Evolutionary conservation across 371 early-diverging fungal genomes (phyloP).

Genomic region (Capillidium rhysosporum): DNA sequence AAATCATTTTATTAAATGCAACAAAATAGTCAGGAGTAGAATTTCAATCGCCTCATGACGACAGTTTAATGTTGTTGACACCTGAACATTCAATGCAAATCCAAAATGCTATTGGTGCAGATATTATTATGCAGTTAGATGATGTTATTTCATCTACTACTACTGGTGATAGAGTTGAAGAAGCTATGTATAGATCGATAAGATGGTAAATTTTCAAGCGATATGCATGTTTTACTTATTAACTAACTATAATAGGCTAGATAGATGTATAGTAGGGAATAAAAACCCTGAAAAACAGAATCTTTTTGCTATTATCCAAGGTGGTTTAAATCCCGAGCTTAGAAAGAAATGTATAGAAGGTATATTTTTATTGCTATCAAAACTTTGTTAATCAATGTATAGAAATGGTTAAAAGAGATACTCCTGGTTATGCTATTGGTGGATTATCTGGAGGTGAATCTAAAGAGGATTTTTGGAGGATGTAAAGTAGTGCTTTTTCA

Average conservation of each 20-base stretch:
- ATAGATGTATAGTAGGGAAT: conserved; percentile 74
- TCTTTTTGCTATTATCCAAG: conserved; percentile 92
- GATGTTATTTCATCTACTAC: conserved; percentile 85
- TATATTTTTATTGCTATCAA: neutral
- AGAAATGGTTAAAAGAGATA: conserved; percentile 74
- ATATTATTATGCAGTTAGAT: conserved; percentile 96
- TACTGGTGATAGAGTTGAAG: conserved; percentile 65
- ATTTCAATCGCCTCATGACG: conserved; percentile 72
- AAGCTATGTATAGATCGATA: conserved; percentile 84
- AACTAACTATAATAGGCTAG: conserved; percentile 22
- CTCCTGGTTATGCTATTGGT: conserved; percentile 89
- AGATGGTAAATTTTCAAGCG: conserved; percentile 39
- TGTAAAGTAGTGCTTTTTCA: conserved; percentile 27
- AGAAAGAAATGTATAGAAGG: conserved; percentile 51
- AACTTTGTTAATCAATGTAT: neutral
- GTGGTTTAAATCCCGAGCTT: conserved; percentile 61
- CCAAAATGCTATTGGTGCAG: conserved; percentile 89
- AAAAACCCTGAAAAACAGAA: conserved; percentile 56
- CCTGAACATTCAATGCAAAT: conserved; percentile 86
- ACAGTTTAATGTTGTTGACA: conserved; percentile 69
- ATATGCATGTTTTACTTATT: neutral
- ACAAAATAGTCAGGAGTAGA: conserved; percentile 54
- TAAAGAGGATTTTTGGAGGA: conserved; percentile 80
- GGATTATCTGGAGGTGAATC: conserved; percentile 91
- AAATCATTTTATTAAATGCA: neutral